phyloP scores from a whole-genome alignment of 1,284 basidiomycete species.

The Ustilago shanxiensis region DNA sequence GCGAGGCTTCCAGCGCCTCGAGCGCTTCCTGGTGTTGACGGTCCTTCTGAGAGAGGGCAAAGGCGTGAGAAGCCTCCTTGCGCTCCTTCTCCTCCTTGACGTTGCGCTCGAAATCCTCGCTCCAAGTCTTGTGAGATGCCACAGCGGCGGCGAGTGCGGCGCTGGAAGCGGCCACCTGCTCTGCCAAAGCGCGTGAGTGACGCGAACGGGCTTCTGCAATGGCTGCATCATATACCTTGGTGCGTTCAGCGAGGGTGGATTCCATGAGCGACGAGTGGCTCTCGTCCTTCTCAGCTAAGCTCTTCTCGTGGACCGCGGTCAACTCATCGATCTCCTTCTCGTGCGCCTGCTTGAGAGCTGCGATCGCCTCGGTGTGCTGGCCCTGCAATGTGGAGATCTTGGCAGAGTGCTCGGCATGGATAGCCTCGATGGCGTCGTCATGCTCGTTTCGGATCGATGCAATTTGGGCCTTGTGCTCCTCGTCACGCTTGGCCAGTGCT shows the following conservation, averaged over 20 bases:
- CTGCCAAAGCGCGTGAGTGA: slow-evolving; percentile 57
- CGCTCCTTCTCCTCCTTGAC: slow-evolving; percentile 45
- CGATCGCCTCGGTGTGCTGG: slow-evolving; percentile 42
- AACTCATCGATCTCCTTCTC: slow-evolving; percentile 31
- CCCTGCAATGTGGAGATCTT: slow-evolving; percentile 39
- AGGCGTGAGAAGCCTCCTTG: slow-evolving; percentile 41
- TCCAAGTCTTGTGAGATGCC: slow-evolving; percentile 47
- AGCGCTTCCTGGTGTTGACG: slow-evolving; percentile 42
- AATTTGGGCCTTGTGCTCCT: slow-evolving; percentile 46
- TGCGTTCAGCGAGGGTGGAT: slow-evolving; percentile 42
- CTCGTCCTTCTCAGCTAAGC: slow-evolving; percentile 32
- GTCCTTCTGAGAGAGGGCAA: slow-evolving; percentile 47
- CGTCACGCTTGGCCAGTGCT: slow-evolving; percentile 39
- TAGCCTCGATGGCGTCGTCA: slow-evolving; percentile 34
- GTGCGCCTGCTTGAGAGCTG: slow-evolving; percentile 38
- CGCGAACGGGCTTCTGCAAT: slow-evolving; percentile 59
- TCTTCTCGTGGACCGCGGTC: slow-evolving; percentile 30
- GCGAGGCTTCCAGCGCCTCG: slow-evolving; percentile 31
- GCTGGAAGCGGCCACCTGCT: slow-evolving; percentile 54
- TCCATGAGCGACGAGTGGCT: slow-evolving; percentile 34
- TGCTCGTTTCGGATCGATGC: slow-evolving; percentile 42
- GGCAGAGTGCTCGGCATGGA: slow-evolving; percentile 36
- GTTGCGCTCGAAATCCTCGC: slow-evolving; percentile 43
- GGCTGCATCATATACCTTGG: slow-evolving; percentile 53
- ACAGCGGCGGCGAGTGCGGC: slow-evolving; percentile 49